phyloP scores from a whole-genome alignment of 164 flowering plant species.

The Stephania cephalantha region DNA sequence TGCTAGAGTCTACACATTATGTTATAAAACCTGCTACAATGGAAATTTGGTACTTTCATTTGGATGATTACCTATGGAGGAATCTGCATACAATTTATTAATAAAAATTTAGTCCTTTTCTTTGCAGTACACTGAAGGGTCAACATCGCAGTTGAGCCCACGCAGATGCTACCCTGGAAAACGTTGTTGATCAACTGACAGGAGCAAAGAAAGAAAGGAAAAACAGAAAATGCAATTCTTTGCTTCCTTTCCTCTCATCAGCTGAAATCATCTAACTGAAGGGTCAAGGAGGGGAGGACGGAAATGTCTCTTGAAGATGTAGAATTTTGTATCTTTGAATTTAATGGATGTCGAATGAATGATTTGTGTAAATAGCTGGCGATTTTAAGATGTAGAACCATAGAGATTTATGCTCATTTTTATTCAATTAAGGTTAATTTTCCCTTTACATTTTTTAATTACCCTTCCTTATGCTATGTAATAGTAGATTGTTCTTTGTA shows the following conservation, averaged over 20 bases:
- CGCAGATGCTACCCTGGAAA: background rate
- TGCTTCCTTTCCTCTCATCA: background rate
- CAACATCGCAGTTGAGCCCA: background rate
- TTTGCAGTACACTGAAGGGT: background rate
- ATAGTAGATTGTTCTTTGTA: background rate
- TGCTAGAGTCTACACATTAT: background rate
- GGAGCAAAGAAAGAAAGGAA: too few relatives aligned
- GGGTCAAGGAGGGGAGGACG: background rate
- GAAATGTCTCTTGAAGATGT: background rate
- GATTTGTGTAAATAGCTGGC: slow-evolving; percentile 1
- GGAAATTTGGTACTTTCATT: background rate
- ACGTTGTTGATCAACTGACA: background rate
- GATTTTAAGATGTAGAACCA: background rate
- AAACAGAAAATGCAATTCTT: background rate
- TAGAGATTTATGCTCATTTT: background rate
- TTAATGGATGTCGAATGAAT: background rate
- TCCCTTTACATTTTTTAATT: background rate
- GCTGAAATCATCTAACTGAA: background rate
- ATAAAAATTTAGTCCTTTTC: background rate
- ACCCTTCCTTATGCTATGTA: background rate
- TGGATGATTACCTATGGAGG: background rate
- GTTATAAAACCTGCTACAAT: background rate
- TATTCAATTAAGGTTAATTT: background rate
- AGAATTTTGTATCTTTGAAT: background rate
- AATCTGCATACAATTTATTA: background rate